Evolutionary conservation across 1,284 basidiomycete genomes (phyloP).

Genomic region (Sanghuangporus sanghuang): DNA sequence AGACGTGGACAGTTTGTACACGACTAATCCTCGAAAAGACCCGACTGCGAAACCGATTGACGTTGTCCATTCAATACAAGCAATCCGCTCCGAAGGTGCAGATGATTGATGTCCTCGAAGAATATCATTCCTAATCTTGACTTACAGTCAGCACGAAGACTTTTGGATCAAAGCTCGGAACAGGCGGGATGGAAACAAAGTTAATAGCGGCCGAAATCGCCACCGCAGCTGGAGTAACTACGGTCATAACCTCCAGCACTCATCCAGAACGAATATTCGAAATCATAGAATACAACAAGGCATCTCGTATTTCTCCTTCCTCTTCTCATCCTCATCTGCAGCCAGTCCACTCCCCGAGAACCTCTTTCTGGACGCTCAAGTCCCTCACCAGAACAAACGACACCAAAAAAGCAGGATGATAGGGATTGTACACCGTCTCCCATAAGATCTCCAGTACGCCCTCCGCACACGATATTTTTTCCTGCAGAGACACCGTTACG

Average conservation of each 20-base stretch:
- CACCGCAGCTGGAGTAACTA: conserved; percentile 93
- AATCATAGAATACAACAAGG: conserved; percentile 75
- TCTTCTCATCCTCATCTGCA: conserved; percentile 24
- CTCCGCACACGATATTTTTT: conserved; percentile 86
- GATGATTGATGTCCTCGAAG: background rate
- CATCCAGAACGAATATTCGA: conserved; percentile 73
- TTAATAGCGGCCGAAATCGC: conserved; percentile 98
- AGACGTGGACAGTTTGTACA: conserved; percentile 96
- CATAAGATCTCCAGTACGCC: conserved; percentile 32
- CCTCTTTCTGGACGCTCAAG: conserved; percentile 34
- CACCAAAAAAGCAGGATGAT: background rate
- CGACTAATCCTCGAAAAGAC: conserved; percentile 90
- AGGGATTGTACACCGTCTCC: conserved; percentile 5
- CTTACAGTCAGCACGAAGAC: conserved; percentile 82
- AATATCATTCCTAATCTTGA: background rate
- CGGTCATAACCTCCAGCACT: conserved; percentile 84
- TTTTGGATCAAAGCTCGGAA: conserved; percentile 89
- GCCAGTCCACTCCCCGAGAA: conserved; percentile 28
- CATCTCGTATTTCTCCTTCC: conserved; percentile 15
- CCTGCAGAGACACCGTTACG: conserved; percentile 73
- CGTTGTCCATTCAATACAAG: conserved; percentile 78
- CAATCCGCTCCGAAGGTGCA: conserved; percentile 77
- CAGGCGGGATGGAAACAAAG: conserved; percentile 99
- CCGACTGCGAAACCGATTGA: conserved; percentile 78
- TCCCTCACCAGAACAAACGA: conserved; percentile 25